Base-by-base conservation (phyloP, 2,329 filamentous ascomycete genomes). In the Geoglossum cookeanum region DNA sequence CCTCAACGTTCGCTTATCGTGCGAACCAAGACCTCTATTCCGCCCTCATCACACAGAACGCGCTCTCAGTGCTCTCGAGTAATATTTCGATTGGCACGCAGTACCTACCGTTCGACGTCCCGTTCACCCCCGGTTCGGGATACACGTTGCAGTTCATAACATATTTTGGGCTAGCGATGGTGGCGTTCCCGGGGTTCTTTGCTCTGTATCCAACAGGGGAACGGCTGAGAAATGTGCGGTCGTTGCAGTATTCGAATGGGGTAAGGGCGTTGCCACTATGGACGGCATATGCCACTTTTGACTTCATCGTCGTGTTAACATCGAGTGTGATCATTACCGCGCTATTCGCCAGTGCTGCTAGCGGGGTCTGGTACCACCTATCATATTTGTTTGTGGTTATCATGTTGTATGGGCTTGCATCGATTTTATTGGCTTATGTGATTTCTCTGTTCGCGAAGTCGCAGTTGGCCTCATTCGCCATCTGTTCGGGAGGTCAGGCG, bases 241-340 rank as follows among this genome's bases (percentile, higher is more conserved):
- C 85, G 15, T 73, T 96, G 33, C 84, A 96, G 68, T 96, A 94
- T 69, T 94, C 87, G 57, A 96, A 95, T 65, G 90, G 90, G 52
- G 88, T 95, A 32, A 77, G 86, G 11, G 83, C 86, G 0, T 73
- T 86, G 7, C 87, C 89, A 0, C 73, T 96, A 1, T 96, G 91
- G 57, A 69, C 87, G 4, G 87, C 90, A 1, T 94, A 96, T 65
- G 74, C 85, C 0, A 65, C 75, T 0, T 94, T 95, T 65, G 90
- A 96, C 70, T 88, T 90, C 61, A 66, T 78, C 48, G 81, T 94
- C 58, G 82, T 88, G 0, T 66, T 94, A 13, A 63, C 79, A 3
- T 78, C 81, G 30, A 81, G 83, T 22, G 80, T 81, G 6, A 64
- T 92, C 8, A 75, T 79, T 7, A 79, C 82, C 27, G 79, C 79